These are phyloP conservation scores for Chlorella sorokiniana DNA, from an alignment of 139 green algal species.

Conservation along the genomic window DNA sequence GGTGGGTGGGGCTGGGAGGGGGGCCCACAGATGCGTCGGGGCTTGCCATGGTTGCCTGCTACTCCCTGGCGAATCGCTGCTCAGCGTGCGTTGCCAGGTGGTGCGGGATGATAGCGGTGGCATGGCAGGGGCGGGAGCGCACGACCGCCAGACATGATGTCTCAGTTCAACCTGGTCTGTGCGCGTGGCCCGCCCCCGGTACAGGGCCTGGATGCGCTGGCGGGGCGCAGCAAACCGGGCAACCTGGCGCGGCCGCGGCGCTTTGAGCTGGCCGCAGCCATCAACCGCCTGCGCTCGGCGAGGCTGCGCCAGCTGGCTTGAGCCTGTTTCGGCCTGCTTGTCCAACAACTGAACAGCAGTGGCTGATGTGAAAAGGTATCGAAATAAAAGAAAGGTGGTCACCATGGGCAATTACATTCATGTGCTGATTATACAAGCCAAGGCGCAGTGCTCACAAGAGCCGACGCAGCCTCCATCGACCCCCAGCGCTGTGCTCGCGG, in stretches of 20 bases:
- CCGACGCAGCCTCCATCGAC: too few species aligned
- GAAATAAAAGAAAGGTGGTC: too few species aligned
- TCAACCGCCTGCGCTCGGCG: conserved; percentile 68
- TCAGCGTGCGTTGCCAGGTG: neutral
- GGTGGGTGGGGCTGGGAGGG: neutral
- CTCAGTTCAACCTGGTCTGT: neutral
- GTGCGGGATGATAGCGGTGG: too few species aligned
- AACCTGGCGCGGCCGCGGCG: conserved; percentile 60
- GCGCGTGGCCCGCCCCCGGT: neutral
- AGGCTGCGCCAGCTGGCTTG: conserved; percentile 38
- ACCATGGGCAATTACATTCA: too few species aligned
- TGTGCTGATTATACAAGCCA: too few species aligned
- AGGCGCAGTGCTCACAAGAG: too few species aligned
- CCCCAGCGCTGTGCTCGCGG: too few species aligned
- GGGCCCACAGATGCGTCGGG: neutral
- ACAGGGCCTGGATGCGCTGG: conserved; percentile 58
- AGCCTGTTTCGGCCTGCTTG: neutral
- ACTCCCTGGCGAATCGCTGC: neutral
- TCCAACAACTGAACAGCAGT: too few species aligned
- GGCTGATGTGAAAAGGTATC: too few species aligned
- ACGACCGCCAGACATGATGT: too few species aligned
- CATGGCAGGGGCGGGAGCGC: too few species aligned
- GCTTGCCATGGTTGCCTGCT: neutral
- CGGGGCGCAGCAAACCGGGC: conserved; percentile 38
- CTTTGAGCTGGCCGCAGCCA: conserved; percentile 70